Base-by-base conservation (phyloP, 306 rosid species). In the Prunus kanzakura region DNA sequence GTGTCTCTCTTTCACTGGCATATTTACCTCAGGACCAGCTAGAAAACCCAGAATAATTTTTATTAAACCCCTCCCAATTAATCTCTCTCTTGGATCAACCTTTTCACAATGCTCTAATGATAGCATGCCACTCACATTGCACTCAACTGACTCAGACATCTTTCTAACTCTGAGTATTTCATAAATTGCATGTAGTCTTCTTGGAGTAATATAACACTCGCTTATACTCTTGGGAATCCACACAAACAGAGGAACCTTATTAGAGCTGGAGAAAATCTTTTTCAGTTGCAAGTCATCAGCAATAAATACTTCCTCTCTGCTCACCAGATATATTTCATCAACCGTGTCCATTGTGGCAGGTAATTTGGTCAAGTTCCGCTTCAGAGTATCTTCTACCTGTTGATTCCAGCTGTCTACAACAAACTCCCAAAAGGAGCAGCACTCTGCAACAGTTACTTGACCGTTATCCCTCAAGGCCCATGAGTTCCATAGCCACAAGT, bases 231-330 rank as follows among this genome's bases (percentile, higher is more conserved):
- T 47, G 18, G 77, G 79, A 25, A 71, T 15, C 82, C 80, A 78
- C 2, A 43, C 76, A 62, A 68, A 82, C 16, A 54, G 13, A 50
- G 74, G 82, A 18, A 32, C 55, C 15, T 61, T 29, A n/a, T 54
- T 46, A 38, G 15, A 66, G 47, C 73, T 64, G 4, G 41, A 43
- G 56, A 82, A 68, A 25, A 68, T 30, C 8, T 38, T 77, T 62
- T 52, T 43, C 74, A 74, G 47, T 51, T 67, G 74, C 46, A 82
- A 22, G 20, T 82, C 77, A 69, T 78, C 77, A 4, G 74, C 54
- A 11, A 82, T 68, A 27, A 73, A 69, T 47, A 46, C 71, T 14
- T n/a, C 54, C 29, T 73, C 71, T 43, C 52, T 73, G 63, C 47
- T 57, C n/a, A 78, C 50, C 11, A 82, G 25, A 66, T 51, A 63